Evolutionary conservation across 2,329 filamentous ascomycete species (phyloP), one percentile per base, ranked within the genome.

Genomic region (Botrytis sinoallii): DNA sequence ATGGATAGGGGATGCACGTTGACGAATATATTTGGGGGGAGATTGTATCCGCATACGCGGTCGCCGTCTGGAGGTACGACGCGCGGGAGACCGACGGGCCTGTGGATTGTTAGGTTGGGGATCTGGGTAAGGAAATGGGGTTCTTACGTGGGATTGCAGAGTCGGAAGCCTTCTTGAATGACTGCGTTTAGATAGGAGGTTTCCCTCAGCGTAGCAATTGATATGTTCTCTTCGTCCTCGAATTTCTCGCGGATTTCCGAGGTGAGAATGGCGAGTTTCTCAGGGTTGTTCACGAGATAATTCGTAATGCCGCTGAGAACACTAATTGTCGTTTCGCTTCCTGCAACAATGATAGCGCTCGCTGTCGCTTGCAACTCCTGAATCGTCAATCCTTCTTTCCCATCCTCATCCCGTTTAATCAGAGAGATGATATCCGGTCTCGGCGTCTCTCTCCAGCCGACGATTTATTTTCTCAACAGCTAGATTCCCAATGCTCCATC

Each of bases 91-190:
- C 25, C 6, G 12, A 55, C 48, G 5, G 25, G 25, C 16, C 25
- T 55, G 48, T 14, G 25, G 5, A 16, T 55, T 55, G 48, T 55
- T 29, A n/a, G 25, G 4, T 29, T 55, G 5, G 25, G 48, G 25
- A n/a, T 55, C 8, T 0, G 10, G 14, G 3, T 1, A 5, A 0
- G 6, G 5, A 6, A 44, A 44, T 9, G 25, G 25, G 12, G 16
- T 55, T 55, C 25, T 55, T 29, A 29, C 48, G 25, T n/a, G 25
- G 48, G 48, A 55, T 55, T n/a, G 16, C 83, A 85, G 20, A 84
- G 74, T 16, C 86, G 80, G 46, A 87, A 77, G 0, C 79, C 78
- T 77, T 87, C 85, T 0, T 85, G 78, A 2, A 86, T 75, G 25
- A 81, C 81, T 1, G 84, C 85, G 6, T 81, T 76, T 75, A 85